A percentile compares a stretch with the other conserved stretches of the same genome.
Evolutionary conservation across 2,329 filamentous ascomycete genomes (phyloP).

Genomic region (Onygenales sp.): DNA sequence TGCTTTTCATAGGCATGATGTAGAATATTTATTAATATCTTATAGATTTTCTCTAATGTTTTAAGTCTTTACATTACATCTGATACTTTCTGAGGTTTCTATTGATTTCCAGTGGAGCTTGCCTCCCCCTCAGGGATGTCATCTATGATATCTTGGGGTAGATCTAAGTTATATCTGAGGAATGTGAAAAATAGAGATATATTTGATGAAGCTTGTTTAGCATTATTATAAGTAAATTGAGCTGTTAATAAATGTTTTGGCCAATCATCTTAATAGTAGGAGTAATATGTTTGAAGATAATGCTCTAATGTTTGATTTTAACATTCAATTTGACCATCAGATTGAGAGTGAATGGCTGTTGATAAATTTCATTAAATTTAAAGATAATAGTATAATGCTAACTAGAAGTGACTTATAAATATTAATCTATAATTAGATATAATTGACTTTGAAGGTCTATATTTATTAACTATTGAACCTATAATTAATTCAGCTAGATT

Average conservation of each 20-base stretch:
- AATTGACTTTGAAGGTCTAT: neutral
- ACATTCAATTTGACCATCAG: constrained; percentile 10
- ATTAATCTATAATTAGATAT: neutral
- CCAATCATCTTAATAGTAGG: constrained; percentile 7
- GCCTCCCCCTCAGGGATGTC: no score
- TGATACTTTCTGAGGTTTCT: neutral
- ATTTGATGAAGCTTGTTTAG: neutral
- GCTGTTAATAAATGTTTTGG: neutral
- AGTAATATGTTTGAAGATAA: constrained; percentile 4
- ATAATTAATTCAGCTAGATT: neutral
- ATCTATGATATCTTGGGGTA: neutral
- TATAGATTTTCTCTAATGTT: neutral
- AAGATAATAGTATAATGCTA: neutral
- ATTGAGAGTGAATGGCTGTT: constrained; percentile 7
- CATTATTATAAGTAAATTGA: neutral
- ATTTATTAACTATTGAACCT: neutral
- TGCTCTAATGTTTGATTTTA: constrained; percentile 9
- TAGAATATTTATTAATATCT: neutral
- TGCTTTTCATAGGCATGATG: neutral
- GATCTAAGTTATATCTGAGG: neutral
- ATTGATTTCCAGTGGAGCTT: neutral
- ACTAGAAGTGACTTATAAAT: neutral
- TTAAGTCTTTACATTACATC: neutral
- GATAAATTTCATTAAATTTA: neutral
- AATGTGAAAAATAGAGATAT: neutral